Conservation (phyloP, 1,284 basidiomycete species). For the Peniophora sp. region DNA sequence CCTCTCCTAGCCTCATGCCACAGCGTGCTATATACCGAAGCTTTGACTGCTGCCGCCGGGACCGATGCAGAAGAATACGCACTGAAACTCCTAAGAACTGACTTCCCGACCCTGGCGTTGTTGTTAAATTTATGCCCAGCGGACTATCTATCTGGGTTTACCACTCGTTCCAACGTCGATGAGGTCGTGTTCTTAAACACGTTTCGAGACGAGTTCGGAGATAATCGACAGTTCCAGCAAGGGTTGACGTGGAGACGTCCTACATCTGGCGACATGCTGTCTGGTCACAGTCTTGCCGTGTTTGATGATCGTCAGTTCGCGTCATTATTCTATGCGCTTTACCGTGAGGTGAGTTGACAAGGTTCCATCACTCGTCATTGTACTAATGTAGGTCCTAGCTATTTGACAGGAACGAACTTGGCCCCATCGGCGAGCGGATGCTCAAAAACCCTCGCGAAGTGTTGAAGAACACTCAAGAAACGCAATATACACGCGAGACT, state of each 20-base stretch:
- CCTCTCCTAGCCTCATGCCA: conserved; percentile 27
- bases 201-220: neutral
- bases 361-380: too few species aligned
- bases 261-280: conserved; percentile 22
- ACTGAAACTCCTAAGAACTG: too few species aligned
- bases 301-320: conserved; percentile 28
- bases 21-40: conserved; percentile 34
- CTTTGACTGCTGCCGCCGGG: too few species aligned
- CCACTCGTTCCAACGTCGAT: conserved; percentile 32
- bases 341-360: conserved; percentile 23
- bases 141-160: conserved; percentile 33
- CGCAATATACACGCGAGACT: too few species aligned
- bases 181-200: conserved; percentile 22
- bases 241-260: conserved; percentile 34
- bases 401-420: too few species aligned
- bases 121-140: conserved; percentile 34
- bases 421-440: too few species aligned
- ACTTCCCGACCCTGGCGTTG: conserved; percentile 30
- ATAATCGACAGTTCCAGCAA: conserved; percentile 29
- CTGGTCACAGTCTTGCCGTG: conserved; percentile 4
- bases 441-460: too few species aligned
- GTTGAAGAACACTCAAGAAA: too few species aligned
- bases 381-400: too few species aligned
- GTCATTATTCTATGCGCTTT: conserved; percentile 34
- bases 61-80: too few species aligned